These are phyloP conservation scores for Alternaria viburni DNA, from an alignment of 2,329 filamentous ascomycete genomes.

Conservation along the genomic window DNA sequence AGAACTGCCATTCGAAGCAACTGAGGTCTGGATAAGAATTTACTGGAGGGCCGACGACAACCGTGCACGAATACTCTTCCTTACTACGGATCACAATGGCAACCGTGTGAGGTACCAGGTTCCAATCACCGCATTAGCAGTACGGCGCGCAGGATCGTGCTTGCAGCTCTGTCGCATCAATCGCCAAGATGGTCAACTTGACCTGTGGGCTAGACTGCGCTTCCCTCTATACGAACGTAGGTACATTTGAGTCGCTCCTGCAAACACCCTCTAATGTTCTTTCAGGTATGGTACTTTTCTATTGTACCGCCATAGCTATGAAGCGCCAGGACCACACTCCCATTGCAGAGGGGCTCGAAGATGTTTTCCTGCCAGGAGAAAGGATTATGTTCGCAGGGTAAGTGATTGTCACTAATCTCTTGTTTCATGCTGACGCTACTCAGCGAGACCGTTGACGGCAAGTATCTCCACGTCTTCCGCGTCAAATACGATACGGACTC, in stretches of 20 bases:
- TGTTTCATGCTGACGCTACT: slow-evolving; percentile 14
- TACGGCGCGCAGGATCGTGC: slow-evolving; percentile 50
- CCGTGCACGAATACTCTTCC: slow-evolving; percentile 61
- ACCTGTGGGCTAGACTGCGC: slow-evolving; percentile 61
- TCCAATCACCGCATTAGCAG: slow-evolving; percentile 56
- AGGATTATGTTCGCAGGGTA: slow-evolving; percentile 59
- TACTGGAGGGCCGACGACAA: slow-evolving; percentile 60
- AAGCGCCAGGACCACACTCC: slow-evolving; percentile 60
- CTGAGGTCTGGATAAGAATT: slow-evolving; percentile 55
- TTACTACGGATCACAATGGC: slow-evolving; percentile 50
- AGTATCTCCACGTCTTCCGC: slow-evolving; percentile 61
- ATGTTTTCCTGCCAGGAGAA: slow-evolving; percentile 56
- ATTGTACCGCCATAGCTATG: slow-evolving; percentile 63
- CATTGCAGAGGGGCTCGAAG: slow-evolving; percentile 51
- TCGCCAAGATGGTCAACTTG: slow-evolving; percentile 49
- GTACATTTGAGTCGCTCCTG: slow-evolving; percentile 4
- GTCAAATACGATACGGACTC: slow-evolving; percentile 60
- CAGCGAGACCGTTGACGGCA: slow-evolving; percentile 60
- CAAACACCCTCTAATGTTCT: slow-evolving; percentile 1
- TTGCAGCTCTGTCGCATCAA: slow-evolving; percentile 51
- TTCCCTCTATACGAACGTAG: slow-evolving; percentile 63
- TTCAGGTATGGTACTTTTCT: slow-evolving; percentile 63
- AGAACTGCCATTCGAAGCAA: slow-evolving; percentile 56
- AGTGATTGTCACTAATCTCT: slow-evolving; percentile 10
- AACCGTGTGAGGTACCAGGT: slow-evolving; percentile 56